Evolutionary conservation across 2,329 filamentous ascomycete genomes (phyloP), one percentile per base, ranked within the genome.

Genomic region (Cytospora piceicola): DNA sequence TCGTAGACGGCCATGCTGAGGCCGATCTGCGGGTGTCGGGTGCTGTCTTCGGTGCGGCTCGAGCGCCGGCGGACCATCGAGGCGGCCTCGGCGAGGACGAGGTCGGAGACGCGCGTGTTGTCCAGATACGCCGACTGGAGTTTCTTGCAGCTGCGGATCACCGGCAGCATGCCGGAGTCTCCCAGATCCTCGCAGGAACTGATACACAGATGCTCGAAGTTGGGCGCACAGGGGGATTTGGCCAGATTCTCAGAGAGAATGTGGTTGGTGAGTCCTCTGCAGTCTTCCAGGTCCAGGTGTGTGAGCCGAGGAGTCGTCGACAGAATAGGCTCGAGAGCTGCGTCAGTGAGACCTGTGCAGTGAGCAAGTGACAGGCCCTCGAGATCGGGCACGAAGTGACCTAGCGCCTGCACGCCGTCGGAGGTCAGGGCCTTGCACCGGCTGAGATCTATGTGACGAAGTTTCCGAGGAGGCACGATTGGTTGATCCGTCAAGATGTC

Each of bases 161-260:
- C 81, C 0, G 91, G 91, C 0, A 97, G 82, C 85, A 97, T 90
- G 64, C 94, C 94, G 0, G 82, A 80, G 74, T 98, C 95, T 29
- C 93, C 89, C 2, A 99, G 78, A 63, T 86, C 88, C 75, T 96
- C 94, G 75, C 95, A 99, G 75, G 93, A 96, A 72, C 92, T 94
- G 71, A 98, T 85, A 62, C 92, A 94, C 7, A 98, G 83, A 74
- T 97, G 93, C 70, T 90, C 84, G 8, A 99, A 82, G 27, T 79
- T 82, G 0, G 83, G 77, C 0, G 90, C 90, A 73, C 92, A 96
- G 0, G 92, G 90, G 0, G 92, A 86, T 71, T 87, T 90, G 57
- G 93, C 88, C 9, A 99, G 82, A 68, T 90, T 87, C 63, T 93
- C 84, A 0, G 84, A 84, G 3, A 97, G 80, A 0, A 93, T 80